Evolutionary conservation across 2,329 filamentous ascomycete species (phyloP), one percentile per base, ranked within the genome.

Genomic region (Parastagonospora avenae): DNA sequence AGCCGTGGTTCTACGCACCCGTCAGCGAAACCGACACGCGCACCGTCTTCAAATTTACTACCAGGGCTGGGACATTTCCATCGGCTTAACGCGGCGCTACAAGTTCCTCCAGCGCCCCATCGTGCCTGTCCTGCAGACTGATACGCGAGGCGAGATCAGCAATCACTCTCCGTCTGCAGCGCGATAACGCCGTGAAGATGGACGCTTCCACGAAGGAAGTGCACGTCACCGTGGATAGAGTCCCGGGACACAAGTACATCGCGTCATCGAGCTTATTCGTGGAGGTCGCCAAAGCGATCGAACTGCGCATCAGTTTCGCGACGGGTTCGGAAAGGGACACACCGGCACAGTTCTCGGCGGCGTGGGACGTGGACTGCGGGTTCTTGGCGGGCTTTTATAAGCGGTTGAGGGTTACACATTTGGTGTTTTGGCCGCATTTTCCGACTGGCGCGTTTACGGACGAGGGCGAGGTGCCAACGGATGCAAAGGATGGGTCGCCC

Each of bases 51-150:
- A 32, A 32, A 3, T 32, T 11, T 8, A 52, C 44, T n/a, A 38
- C 28, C 7, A 30, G 8, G 44, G 44, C 2, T 55, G 48, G 52
- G 1, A 29, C n/a, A 42, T 55, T 8, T 32, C 30, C 30, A 10
- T 32, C 30, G 9, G 10, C 10, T 8, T 32, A 10, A 11, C 30
- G 10, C 10, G 10, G n/a, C 9, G n/a, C 10, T 32, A 4, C 30
- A n/a, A 10, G 30, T 32, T 32, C 30, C 10, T n/a, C n/a, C 30
- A n/a, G 10, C 30, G 30, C 3, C 30, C 39, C 5, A 2, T 10
- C 6, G 7, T 48, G 1, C 39, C 44, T 1, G 10, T 28, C 12
- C n/a, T 40, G n/a, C n/a, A 30, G 1, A n/a, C 19, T 4, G 44
- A 48, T 4, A 40, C 49, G 1, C 37, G 8, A 5, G 11, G 8